A percentile compares a stretch with the other conserved stretches of the same genome.
Evolutionary conservation across 2,329 filamentous ascomycete genomes (phyloP).

Genomic region (Neofusicoccum ribis): DNA sequence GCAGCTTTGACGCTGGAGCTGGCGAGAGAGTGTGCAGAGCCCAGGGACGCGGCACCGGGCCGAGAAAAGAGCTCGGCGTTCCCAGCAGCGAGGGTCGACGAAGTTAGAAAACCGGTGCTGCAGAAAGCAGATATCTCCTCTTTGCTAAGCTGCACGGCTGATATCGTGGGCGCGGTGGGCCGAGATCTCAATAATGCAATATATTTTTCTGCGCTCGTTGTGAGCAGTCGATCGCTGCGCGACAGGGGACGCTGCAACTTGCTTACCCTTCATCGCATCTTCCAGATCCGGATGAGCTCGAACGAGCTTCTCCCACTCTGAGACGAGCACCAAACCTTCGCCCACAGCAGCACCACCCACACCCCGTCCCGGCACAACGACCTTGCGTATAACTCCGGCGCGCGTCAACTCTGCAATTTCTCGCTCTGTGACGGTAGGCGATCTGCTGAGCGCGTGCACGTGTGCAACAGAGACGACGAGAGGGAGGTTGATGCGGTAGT

Average conservation of each 20-base stretch:
- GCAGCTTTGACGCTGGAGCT: conserved; percentile 62
- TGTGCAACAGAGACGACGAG: conserved; percentile 67
- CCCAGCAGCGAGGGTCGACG: conserved; percentile 39
- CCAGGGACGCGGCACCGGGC: conserved; percentile 42
- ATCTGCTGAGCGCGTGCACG: conserved; percentile 62
- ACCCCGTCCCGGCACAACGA: conserved; percentile 63
- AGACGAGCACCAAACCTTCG: conserved; percentile 63
- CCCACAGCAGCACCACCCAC: conserved; percentile 59
- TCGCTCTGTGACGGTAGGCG: conserved; percentile 65
- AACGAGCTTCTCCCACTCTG: conserved; percentile 53
- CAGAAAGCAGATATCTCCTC: conserved; percentile 61
- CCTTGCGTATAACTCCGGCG: conserved; percentile 59
- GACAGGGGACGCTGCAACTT: background rate
- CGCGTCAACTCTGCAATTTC: conserved; percentile 64
- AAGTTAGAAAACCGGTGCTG: conserved; percentile 67
- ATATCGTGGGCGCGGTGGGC: conserved; percentile 48
- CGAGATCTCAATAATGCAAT: conserved; percentile 53
- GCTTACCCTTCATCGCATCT: conserved; percentile 41
- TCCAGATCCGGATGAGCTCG: conserved; percentile 35
- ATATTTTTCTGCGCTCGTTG: conserved; percentile 47
- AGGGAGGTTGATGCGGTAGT: conserved; percentile 60
- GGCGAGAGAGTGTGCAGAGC: conserved; percentile 61
- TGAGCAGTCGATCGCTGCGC: background rate
- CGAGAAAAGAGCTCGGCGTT: conserved; percentile 45
- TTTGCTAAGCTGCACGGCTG: conserved; percentile 43